Evolutionary conservation across 1,284 basidiomycete species (phyloP).

Genomic region (Anthracocystis panici-leucophaei): DNA sequence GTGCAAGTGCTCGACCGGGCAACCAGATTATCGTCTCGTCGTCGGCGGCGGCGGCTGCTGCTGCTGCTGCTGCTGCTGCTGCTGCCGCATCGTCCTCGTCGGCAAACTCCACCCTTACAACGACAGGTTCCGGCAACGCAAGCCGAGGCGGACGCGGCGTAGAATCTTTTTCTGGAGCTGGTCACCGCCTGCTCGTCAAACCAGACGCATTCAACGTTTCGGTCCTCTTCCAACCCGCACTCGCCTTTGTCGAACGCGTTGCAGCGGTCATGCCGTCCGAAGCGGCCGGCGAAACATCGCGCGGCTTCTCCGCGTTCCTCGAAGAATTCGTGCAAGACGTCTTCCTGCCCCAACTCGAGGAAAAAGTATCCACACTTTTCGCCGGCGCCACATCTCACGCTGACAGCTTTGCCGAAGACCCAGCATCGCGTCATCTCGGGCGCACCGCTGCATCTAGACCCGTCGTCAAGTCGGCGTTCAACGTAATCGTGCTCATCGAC

Average conservation of each 20-base stretch:
- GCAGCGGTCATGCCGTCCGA: constrained; percentile 59
- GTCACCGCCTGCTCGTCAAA: constrained; percentile 86
- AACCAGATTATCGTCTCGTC: constrained; percentile 39
- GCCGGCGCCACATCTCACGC: constrained; percentile 70
- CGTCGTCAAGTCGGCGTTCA: constrained; percentile 84
- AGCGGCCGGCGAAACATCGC: constrained; percentile 54
- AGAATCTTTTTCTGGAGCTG: constrained; percentile 71
- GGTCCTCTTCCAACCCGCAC: constrained; percentile 90
- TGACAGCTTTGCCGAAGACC: constrained; percentile 75
- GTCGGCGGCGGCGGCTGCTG: background rate
- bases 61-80: background rate
- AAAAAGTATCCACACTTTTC: constrained; percentile 77
- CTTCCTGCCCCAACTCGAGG: constrained; percentile 94
- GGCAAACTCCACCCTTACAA: background rate
- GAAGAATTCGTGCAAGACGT: constrained; percentile 95
- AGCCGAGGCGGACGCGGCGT: constrained; percentile 14
- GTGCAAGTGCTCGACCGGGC: constrained; percentile 5
- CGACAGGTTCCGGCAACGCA: background rate
- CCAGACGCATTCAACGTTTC: constrained; percentile 96
- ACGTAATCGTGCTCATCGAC: constrained; percentile 89
- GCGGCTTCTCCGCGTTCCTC: constrained; percentile 80
- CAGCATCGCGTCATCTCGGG: constrained; percentile 18
- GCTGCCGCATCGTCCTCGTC: background rate
- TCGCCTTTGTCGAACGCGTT: constrained; percentile 82
- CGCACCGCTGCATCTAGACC: constrained; percentile 73